Base-by-base conservation (phyloP, 768 basidiomycete genomes). In the Coprinopsis marcescibilis region DNA sequence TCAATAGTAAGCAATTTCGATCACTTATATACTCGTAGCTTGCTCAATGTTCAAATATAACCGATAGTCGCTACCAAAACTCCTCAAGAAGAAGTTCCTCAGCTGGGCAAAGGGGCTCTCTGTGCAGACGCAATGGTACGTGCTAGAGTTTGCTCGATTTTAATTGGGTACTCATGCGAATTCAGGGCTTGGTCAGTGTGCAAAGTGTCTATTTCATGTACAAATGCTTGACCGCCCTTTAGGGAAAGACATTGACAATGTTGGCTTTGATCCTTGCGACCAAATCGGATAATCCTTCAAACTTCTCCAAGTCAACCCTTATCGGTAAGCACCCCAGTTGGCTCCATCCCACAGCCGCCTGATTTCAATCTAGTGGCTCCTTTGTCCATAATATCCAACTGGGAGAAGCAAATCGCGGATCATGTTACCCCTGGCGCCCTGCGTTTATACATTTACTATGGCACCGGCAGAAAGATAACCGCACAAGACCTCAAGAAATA, bases 161-260 rank as follows among this genome's bases (percentile, higher is more conserved):
- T 12, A 39, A 19, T 38, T 34, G n/a, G 24, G 30, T 30, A 32
- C 32, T 32, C 41, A 32, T 17, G 46, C 10, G 43, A 41, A 43
- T 49, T 15, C 39, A 76, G 74, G 73, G 73, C 25, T 61, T 76
- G 62, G 73, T 73, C 60, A 40, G 62, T 52, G 10, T 25, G 15
- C 15, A 19, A 8, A 14, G 8, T 19, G 7, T 20, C 1, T 23
- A 8, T 30, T n/a, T 15, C 17, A 47, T 38, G n/a, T n/a, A n/a
- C n/a, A n/a, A n/a, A n/a, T 20, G 30, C 41, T 43, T 4, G 25
- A 11, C 17, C 15, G 17, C 10, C 19, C 3, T 37, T 33, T 5
- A 85, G 83, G 93, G 93, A 0, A 96, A 95, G 72, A 96, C 94
- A 0, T 68, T 96, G 33, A 91, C 89, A 0, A 90, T 92, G 77